Evolutionary conservation across 805 yeast species (phyloP).

Genomic region (Lipomyces sp.): DNA sequence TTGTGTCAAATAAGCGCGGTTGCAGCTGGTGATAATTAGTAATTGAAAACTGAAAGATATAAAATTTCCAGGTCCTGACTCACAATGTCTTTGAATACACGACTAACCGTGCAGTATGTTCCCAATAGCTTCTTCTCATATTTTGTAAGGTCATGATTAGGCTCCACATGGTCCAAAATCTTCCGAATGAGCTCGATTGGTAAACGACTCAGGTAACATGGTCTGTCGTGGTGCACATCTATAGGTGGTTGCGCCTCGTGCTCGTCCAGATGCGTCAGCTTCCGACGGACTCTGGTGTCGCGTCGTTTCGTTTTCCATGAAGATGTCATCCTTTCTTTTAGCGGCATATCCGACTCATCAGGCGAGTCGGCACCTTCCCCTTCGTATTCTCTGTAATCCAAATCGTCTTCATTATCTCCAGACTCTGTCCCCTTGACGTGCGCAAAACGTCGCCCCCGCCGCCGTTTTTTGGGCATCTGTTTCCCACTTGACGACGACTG

Average conservation of each 20-base stretch:
- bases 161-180: conserved; percentile 21
- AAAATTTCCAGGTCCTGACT: background rate
- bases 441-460: conserved; percentile 8
- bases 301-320: background rate
- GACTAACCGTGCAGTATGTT: conserved; percentile 18
- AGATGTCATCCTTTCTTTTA: background rate
- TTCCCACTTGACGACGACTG: conserved; percentile 5
- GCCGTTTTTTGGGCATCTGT: conserved; percentile 5
- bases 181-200: conserved; percentile 21
- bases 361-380: conserved; percentile 7
- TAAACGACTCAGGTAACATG: conserved; percentile 8
- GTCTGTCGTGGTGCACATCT: background rate
- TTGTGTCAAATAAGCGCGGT: conserved; percentile 26
- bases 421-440: conserved; percentile 21
- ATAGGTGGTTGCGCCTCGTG: background rate
- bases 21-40: conserved; percentile 21
- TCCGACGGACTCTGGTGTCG: background rate
- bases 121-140: conserved; percentile 20
- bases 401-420: conserved; percentile 34
- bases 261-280: background rate
- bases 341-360: conserved; percentile 4
- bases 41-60: background rate
- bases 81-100: conserved; percentile 28
- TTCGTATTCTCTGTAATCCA: conserved; percentile 21
- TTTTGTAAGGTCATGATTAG: conserved; percentile 15